Evolutionary conservation across 176 grass and related monocot genomes (phyloP).

Genomic region (Zoysia pacifica): DNA sequence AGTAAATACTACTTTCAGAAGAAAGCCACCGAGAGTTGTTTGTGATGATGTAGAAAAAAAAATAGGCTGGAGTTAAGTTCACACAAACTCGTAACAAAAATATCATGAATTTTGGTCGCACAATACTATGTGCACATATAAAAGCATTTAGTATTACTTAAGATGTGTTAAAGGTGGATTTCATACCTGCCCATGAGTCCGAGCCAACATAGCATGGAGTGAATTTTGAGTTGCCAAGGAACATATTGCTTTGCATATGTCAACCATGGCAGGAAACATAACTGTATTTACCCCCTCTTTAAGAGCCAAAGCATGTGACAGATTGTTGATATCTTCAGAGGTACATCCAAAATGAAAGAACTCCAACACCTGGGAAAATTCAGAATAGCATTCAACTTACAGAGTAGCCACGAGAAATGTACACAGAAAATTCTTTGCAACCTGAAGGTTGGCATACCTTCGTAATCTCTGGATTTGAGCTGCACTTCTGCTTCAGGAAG

Average conservation of each 20-base stretch:
- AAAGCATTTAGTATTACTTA: not conserved
- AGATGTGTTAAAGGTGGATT: not conserved
- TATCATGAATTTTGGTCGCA: not conserved
- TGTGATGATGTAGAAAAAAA: constrained; percentile 1
- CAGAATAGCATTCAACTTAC: constrained; percentile 22
- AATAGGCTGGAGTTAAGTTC: not conserved
- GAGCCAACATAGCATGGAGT: constrained; percentile 65
- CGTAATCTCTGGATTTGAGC: constrained; percentile 67
- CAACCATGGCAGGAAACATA: constrained; percentile 74
- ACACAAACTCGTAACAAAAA: not conserved
- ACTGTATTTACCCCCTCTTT: constrained; percentile 75
- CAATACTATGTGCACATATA: not conserved
- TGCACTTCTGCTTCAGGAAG: constrained; percentile 92
- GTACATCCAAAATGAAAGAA: constrained; percentile 99
- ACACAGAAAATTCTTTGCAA: not conserved
- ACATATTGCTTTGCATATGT: constrained; percentile 57
- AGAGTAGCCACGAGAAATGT: not conserved
- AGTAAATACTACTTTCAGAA: not conserved
- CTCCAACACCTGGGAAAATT: constrained; percentile 68
- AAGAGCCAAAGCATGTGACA: constrained; percentile 76
- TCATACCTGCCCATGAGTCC: constrained; percentile 88
- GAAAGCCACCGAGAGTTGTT: not conserved
- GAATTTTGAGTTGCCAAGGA: constrained; percentile 70
- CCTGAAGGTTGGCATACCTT: constrained; percentile 49
- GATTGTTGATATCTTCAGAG: constrained; percentile 95